Percentiles rank a stretch among this genome's conserved stretches.
phyloP scores from a whole-genome alignment of 106 monocot species.

The Vanilla planifolia region DNA sequence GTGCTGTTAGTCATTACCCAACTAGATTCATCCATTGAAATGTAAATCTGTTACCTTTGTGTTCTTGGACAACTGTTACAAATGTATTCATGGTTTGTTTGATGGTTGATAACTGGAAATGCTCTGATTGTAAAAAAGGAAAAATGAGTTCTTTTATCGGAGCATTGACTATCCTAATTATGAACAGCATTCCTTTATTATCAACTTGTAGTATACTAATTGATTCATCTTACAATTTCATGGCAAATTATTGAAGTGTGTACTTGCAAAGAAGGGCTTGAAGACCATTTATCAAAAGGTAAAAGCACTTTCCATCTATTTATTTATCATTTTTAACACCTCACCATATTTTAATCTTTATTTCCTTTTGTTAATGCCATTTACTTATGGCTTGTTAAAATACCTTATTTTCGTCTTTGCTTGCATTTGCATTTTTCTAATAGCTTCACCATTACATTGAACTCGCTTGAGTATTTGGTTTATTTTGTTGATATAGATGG shows the following conservation, averaged over 20 bases:
- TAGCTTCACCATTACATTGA: neutral
- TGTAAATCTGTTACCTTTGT: neutral
- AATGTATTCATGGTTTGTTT: too few species aligned
- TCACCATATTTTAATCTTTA: too few species aligned
- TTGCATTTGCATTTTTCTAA: neutral
- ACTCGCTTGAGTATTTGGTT: neutral
- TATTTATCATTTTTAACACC: neutral
- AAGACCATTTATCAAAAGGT: slow-evolving; percentile 2
- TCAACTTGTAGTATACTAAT: neutral
- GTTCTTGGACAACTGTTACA: neutral
- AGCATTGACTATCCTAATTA: neutral
- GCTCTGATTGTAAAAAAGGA: neutral
- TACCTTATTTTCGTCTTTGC: too few species aligned
- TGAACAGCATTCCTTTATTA: neutral
- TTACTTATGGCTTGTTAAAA: neutral
- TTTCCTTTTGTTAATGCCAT: neutral
- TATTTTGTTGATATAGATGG: neutral
- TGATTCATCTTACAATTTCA: neutral
- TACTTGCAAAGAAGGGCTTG: neutral
- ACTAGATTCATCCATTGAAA: neutral
- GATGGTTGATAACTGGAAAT: neutral
- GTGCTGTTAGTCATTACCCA: neutral
- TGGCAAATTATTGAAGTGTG: slow-evolving; percentile 2
- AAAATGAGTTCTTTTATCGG: neutral
- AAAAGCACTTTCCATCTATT: neutral